Conservation (phyloP, 192 early-diverging fungal species). For the Coemansia reversa region DNA sequence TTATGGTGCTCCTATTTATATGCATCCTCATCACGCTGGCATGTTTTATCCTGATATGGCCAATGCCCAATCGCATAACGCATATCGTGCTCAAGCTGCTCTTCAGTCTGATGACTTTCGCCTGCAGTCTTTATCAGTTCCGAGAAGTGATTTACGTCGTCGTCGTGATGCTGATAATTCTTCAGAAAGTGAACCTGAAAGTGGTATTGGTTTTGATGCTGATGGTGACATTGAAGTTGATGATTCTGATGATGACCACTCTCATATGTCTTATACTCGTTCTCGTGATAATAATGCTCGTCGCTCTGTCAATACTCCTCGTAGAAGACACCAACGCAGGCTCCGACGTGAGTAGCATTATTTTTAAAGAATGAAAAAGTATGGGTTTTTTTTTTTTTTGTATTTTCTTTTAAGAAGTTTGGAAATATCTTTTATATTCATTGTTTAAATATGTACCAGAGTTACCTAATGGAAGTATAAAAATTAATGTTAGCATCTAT, state of each 20-base stretch:
- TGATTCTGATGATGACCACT: background rate
- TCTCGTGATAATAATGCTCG: background rate
- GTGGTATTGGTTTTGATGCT: constrained; percentile 5
- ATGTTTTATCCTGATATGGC: constrained; percentile 6
- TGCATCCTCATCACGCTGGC: constrained; percentile 29
- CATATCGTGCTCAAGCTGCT: background rate
- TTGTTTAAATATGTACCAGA: too few relatives aligned
- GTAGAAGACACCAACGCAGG: background rate
- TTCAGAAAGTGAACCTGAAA: background rate
- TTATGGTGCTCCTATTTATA: constrained; percentile 38
- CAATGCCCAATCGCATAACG: background rate
- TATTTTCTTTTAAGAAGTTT: too few relatives aligned
- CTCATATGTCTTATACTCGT: too few relatives aligned
- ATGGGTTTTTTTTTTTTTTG: too few relatives aligned
- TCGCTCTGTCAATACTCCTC: background rate
- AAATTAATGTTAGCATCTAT: too few relatives aligned
- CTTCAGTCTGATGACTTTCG: background rate
- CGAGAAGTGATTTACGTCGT: constrained; percentile 19
- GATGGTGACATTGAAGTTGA: constrained; percentile 3
- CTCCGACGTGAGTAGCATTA: background rate
- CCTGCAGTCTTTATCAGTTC: background rate
- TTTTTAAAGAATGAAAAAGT: too few relatives aligned
- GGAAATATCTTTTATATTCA: too few relatives aligned
- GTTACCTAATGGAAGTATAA: too few relatives aligned
- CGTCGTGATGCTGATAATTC: constrained; percentile 12